Conservation (phyloP, 129 eudicot species). For the Tanacetum coccineum region DNA sequence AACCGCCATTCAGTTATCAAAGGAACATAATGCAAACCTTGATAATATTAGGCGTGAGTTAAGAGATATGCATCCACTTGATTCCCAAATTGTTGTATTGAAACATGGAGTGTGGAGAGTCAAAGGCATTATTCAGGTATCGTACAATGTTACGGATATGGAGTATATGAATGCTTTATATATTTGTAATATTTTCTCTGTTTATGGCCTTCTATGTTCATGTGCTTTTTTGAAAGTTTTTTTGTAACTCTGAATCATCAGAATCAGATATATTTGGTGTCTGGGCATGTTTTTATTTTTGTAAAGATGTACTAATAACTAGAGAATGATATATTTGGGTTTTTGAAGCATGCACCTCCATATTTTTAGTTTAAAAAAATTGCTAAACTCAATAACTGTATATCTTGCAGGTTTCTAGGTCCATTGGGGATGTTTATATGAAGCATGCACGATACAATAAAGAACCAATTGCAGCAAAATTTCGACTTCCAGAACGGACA, state of each 20-base stretch:
- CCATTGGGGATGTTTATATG: slow-evolving; percentile 69
- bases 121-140: slow-evolving; percentile 56
- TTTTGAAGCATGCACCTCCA: no score
- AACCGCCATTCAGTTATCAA: slow-evolving; percentile 54
- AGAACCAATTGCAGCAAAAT: slow-evolving; percentile 53
- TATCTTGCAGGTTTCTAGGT: slow-evolving; percentile 51
- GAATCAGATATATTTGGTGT: no score
- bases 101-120: slow-evolving; percentile 48
- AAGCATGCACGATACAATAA: slow-evolving; percentile 51
- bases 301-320: no score
- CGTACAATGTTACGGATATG: background rate
- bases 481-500: slow-evolving; percentile 49
- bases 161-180: background rate
- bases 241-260: no score
- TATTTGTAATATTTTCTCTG: background rate
- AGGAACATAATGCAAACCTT: slow-evolving; percentile 62
- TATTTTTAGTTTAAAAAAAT: background rate
- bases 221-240: background rate
- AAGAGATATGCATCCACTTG: slow-evolving; percentile 54
- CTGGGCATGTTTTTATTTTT: no score
- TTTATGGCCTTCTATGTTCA: background rate
- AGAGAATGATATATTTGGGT: no score
- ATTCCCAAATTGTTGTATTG: slow-evolving; percentile 60
- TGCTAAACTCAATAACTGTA: background rate
- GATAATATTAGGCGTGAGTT: slow-evolving; percentile 51